Evolutionary conservation across 495 filamentous ascomycete genomes (phyloP), one percentile per base, ranked within the genome.

Genomic region (Poronia punctata): DNA sequence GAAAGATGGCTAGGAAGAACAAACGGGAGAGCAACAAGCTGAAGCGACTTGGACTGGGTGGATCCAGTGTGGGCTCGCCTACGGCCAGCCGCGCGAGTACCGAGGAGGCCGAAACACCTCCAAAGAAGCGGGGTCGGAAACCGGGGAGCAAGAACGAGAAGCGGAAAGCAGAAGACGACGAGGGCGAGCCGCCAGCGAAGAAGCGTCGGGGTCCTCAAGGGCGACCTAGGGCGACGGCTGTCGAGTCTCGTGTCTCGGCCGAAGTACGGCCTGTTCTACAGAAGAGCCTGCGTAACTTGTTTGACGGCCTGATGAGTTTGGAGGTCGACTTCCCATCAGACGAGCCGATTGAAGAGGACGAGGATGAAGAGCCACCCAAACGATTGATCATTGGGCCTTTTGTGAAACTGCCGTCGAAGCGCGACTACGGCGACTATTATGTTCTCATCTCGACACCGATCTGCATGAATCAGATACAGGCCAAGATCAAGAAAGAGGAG

Each of bases 321-420:
- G 86, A 93, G 21, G 75, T 75, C 9, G 80, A 86, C 25, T 64
- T 61, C 36, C 60, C 66, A 12, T 40, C 49, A 1, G 76, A 75
- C 7, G 71, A 79, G n/a, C 56, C 55, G 35, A 70, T 73, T 40
- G 79, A 80, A 32, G 78, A 82, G 38, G 78, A 48, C 61, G 59
- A 62, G 0, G 55, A 58, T 17, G 53, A 67, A 11, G 67, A 56
- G 19, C 64, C 65, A 11, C 47, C 54, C 12, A 70, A 78, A 33
- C 84, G 89, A 37, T 68, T 85, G 15, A 84, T 96, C 58, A 96
- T 95, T 38, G 92, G 89, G 26, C 92, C 90, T 0, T 98, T 98
- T 61, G 74, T 96, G 61, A 87, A 88, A 53, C 72, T 94, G 12
- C 89, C 90, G 14, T 79, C 86, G n/a, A 89, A 83, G 61, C 79